Percentiles rank a stretch among this genome's conserved stretches.
phyloP scores from a whole-genome alignment of 495 filamentous ascomycete genomes.

The Staphylotrichum tortipilum region DNA sequence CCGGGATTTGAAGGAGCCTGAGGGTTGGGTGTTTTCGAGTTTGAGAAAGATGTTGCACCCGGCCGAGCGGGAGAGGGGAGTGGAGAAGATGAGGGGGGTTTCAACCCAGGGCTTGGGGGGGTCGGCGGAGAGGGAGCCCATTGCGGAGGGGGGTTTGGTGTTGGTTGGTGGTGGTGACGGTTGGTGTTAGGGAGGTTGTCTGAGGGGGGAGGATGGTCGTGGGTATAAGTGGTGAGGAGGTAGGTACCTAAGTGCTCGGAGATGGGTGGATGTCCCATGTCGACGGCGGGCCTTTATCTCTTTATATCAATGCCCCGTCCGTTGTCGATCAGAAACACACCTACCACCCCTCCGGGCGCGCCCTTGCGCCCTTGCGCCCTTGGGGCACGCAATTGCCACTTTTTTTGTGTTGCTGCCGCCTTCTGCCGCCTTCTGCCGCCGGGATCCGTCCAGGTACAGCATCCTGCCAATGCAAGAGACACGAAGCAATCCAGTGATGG shows the following conservation, averaged over 20 bases:
- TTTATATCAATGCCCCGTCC: background rate
- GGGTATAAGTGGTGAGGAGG: too few species aligned
- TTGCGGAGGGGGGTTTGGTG: constrained; percentile 12
- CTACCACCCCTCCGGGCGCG: too few species aligned
- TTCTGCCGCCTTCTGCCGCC: background rate
- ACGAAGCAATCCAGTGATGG: too few species aligned
- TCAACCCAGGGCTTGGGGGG: constrained; percentile 55
- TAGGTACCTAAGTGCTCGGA: background rate
- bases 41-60: constrained; percentile 84
- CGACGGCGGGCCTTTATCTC: background rate
- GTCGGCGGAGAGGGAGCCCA: constrained; percentile 32
- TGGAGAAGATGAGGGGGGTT: constrained; percentile 64
- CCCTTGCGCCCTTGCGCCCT: too few species aligned
- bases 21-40: constrained; percentile 86
- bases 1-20: constrained; percentile 91
- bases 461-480: too few species aligned
- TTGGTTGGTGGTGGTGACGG: background rate
- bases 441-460: background rate
- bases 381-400: constrained; percentile 7
- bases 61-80: constrained; percentile 57
- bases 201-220: too few species aligned
- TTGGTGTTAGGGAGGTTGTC: background rate
- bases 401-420: background rate
- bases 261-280: background rate
- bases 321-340: too few species aligned